Conservation (phyloP, 2,329 filamentous ascomycete species). For the Nemania sp. region DNA sequence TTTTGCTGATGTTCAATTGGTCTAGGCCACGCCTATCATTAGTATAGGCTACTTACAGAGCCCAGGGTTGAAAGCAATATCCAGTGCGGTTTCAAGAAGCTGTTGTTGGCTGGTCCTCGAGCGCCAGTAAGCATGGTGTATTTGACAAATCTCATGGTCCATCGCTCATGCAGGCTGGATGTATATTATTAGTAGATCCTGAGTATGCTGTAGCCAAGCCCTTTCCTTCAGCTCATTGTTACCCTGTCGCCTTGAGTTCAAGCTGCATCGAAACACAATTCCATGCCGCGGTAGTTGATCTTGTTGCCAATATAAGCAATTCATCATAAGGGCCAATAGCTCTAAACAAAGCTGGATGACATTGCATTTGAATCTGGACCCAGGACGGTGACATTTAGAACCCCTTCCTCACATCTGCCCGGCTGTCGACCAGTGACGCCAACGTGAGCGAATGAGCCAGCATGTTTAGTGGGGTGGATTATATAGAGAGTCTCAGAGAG, state of each 20-base stretch:
- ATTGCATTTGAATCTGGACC: too few species aligned
- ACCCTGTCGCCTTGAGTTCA: background rate
- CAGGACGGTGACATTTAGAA: too few species aligned
- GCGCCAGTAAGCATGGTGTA: constrained; percentile 22
- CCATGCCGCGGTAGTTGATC: background rate
- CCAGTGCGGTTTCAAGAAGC: constrained; percentile 1
- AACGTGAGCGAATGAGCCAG: too few species aligned
- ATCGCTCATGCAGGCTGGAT: constrained; percentile 8
- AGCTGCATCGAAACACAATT: background rate
- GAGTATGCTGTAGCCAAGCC: constrained; percentile 4
- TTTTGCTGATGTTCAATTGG: background rate
- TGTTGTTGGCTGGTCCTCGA: background rate
- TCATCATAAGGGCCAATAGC: too few species aligned
- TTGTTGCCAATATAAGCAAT: too few species aligned
- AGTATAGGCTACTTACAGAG: background rate
- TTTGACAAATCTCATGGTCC: constrained; percentile 17
- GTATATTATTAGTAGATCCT: constrained; percentile 18
- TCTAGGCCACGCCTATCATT: background rate
- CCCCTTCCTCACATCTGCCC: too few species aligned
- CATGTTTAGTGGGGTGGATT: constrained; percentile 5
- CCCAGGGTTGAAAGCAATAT: background rate
- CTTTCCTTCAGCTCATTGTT: background rate
- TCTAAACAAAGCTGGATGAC: too few species aligned
- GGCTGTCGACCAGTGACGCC: too few species aligned
- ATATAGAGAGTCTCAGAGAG: background rate